Base-by-base conservation (phyloP, 805 yeast genomes). In the Zygotorulaspora chibaensis region DNA sequence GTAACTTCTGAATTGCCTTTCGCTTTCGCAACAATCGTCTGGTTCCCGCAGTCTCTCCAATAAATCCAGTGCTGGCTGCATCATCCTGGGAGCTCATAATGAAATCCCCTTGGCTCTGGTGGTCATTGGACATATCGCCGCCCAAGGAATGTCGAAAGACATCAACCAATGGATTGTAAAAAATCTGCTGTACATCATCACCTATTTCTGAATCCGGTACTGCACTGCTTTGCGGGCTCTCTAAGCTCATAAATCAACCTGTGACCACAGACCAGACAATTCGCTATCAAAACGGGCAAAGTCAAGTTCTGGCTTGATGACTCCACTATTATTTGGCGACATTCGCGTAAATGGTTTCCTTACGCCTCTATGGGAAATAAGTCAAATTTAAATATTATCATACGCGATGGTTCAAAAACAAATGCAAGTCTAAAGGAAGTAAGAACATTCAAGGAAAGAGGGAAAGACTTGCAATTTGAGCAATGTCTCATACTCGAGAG, bases 1-100 rank as follows among this genome's bases (percentile, higher is more conserved):
- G 69, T 55, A 59, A 56, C 38, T 56, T 59, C 42, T 65, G 69
- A n/a, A 65, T 62, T 1, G 68, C 68, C 20, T 53, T 63, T 27
- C 69, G 52, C 42, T 58, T 55, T 29, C 69, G 46, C n/a, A 65
- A 39, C 10, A 55, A 51, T 40, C 66, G 44, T 36, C 50, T 45
- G 12, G 8, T 4, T 16, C 39, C 12, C 29, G 39, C 27, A 18
- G 33, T 20, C 13, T 20, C 18, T 26, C 2, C 11, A 12, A 16
- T n/a, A 26, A 11, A 8, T 17, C 33, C 17, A 25, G 38, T 23
- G 17, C 38, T 20, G 16, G 20, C 11, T 27, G 40, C 40, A 35
- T 35, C 26, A 28, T 34, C 45, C 29, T 35, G 26, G 13, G 38
- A 34, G 28, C 23, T 35, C 16, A 29, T 27, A 16, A 42, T 35